These are phyloP conservation scores for Elsinoe necatrix DNA, from an alignment of 2,329 filamentous ascomycete genomes.

Conservation along the genomic window DNA sequence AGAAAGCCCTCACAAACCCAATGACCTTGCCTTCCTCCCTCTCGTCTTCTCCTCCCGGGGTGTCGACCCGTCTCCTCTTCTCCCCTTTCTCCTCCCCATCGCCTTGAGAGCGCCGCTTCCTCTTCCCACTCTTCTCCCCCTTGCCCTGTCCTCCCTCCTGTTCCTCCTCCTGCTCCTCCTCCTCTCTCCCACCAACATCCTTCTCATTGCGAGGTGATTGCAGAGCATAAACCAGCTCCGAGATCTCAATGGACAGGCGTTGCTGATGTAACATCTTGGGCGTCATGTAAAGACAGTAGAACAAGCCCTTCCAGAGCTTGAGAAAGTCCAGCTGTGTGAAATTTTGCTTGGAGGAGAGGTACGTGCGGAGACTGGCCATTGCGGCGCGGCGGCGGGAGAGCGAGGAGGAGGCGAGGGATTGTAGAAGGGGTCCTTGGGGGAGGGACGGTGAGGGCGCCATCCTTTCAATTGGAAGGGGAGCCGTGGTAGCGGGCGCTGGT, in stretches of 20 bases:
- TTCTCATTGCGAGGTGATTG: not conserved
- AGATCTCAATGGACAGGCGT: conserved; percentile 68
- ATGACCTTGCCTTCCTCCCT: not conserved
- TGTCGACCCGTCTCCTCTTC: not conserved
- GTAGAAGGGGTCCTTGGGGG: conserved; percentile 9
- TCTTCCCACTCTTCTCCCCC: not conserved
- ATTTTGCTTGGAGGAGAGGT: conserved; percentile 56
- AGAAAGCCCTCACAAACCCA: conserved; percentile 42
- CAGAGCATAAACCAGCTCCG: conserved; percentile 54
- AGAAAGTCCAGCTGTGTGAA: conserved; percentile 64
- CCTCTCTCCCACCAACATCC: no score
- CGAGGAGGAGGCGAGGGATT: conserved; percentile 13
- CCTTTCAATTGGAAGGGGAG: no score
- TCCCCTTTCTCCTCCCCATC: not conserved
- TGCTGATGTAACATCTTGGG: conserved; percentile 85
- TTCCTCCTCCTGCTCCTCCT: not conserved
- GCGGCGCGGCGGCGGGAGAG: conserved; percentile 43
- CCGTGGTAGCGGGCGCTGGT: no score
- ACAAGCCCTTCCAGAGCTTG: conserved; percentile 92
- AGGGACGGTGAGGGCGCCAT: conserved; percentile 13
- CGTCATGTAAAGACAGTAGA: conserved; percentile 84
- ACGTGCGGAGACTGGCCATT: conserved; percentile 66
- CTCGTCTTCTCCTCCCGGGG: not conserved
- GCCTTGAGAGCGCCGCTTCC: not conserved
- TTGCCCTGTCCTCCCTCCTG: not conserved